These are phyloP conservation scores for Amphichorda felina DNA, from an alignment of 2,329 filamentous ascomycete species.

Conservation along the genomic window DNA sequence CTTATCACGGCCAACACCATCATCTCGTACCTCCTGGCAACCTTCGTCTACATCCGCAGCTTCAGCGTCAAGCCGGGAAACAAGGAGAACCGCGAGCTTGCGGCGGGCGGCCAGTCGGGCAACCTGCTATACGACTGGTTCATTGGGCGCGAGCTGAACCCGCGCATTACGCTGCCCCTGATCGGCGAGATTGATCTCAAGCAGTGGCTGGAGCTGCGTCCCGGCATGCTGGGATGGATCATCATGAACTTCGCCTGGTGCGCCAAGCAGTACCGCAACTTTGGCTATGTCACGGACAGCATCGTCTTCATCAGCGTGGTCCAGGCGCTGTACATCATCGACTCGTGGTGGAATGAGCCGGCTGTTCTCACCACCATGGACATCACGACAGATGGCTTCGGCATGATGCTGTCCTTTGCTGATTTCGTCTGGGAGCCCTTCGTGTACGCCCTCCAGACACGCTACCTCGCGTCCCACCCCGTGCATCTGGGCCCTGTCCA, in stretches of 20 bases:
- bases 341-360: constrained; percentile 77
- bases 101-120: constrained; percentile 68
- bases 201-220: constrained; percentile 79
- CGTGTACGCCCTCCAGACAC: constrained; percentile 71
- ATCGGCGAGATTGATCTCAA: constrained; percentile 86
- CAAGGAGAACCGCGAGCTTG: constrained; percentile 61
- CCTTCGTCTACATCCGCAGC: constrained; percentile 70
- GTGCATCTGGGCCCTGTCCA: constrained; percentile 62
- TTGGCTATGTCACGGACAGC: constrained; percentile 74
- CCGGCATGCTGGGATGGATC: constrained; percentile 81
- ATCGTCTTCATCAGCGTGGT: constrained; percentile 69
- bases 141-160: constrained; percentile 91
- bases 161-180: constrained; percentile 65
- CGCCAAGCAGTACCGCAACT: constrained; percentile 77
- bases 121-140: constrained; percentile 94
- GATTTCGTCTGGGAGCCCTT: constrained; percentile 92
- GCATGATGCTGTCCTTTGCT: constrained; percentile 88
- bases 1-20: constrained; percentile 74
- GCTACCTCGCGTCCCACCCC: constrained; percentile 76
- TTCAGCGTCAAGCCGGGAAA: constrained; percentile 74
- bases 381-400: constrained; percentile 85
- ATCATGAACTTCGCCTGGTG: constrained; percentile 76
- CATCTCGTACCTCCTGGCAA: constrained; percentile 60
- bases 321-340: constrained; percentile 74
- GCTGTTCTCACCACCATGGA: constrained; percentile 91